Evolutionary conservation across 192 early-diverging fungal species (phyloP), one percentile per base, ranked within the genome.

Genomic region (Rhizoclosmatium sp.): DNA sequence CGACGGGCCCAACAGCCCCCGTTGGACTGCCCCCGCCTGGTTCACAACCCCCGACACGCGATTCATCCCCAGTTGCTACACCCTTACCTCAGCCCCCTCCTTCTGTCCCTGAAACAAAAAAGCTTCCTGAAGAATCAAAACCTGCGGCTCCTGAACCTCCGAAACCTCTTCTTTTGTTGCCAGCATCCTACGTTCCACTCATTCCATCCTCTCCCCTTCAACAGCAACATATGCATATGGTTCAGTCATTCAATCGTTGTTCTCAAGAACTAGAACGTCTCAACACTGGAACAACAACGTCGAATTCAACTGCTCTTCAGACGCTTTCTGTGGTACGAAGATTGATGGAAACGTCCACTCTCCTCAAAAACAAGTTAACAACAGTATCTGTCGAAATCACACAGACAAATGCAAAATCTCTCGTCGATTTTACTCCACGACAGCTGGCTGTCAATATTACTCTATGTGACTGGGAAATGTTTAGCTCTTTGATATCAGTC

Each of bases 391-490:
- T 12, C 12, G 62, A 72, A 59, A 66, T 80, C 10, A 44, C 68
- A 39, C 19, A 19, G 42, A 14, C 47, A 7, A 56, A 47, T 65
- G 10, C 40, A n/a, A 80, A 65, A 23, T 21, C 31, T 4, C 4
- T 80, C 1, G 51, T 73, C 1, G 78, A 80, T 65, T 73, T 80
- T 23, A 65, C 47, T 1, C 78, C 78, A 31, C 21, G 48, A 12
- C 48, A 60, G 23, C 21, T 80, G 1, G 78, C 78, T 10, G 49
- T 72, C 44, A 71, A 80, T 51, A 62, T 80, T 12, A 69, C 67
- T 0, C 47, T 80, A 45, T 66, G 68, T 45, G 78, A 80, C 21
- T 80, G 78, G 78, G 62, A 80, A 31, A 39, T 80, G 71, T 80
- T 80, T 70, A 42, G 31, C 5, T 19, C 5, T 14, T 39, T 65